Percentiles rank a stretch among this genome's conserved stretches.
phyloP scores from a whole-genome alignment of 2,329 filamentous ascomycete species.

The Aureobasidium mangrovei region DNA sequence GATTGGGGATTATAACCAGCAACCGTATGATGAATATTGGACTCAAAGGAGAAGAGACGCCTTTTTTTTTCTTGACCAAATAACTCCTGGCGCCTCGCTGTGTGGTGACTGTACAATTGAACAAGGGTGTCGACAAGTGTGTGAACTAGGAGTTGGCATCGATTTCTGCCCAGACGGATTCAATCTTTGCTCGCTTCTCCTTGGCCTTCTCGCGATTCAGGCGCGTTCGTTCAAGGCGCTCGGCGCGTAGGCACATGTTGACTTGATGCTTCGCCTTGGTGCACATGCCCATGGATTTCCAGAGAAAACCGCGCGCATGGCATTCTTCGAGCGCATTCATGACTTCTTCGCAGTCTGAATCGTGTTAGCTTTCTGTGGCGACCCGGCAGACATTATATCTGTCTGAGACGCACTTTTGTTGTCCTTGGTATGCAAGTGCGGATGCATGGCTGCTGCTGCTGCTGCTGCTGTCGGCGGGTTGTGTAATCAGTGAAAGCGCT shows the following conservation, averaged over 20 bases:
- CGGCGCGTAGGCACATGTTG: conserved; percentile 72
- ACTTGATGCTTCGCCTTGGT: conserved; percentile 77
- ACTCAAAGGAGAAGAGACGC: conserved; percentile 2
- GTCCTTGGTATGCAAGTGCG: conserved; percentile 88
- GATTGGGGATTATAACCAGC: conserved; percentile 1
- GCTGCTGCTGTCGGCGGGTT: neutral
- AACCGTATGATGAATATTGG: neutral
- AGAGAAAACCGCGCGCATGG: conserved; percentile 83
- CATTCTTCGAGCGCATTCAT: conserved; percentile 93
- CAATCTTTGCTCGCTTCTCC: conserved; percentile 63
- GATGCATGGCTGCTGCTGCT: conserved; percentile 64
- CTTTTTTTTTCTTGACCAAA: neutral
- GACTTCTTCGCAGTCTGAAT: conserved; percentile 84
- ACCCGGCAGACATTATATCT: neutral
- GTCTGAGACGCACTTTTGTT: conserved; percentile 58
- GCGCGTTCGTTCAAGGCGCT: conserved; percentile 69
- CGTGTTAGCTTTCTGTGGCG: conserved; percentile 13
- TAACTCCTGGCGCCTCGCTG: conserved; percentile 13
- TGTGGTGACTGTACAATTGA: neutral
- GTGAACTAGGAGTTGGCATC: conserved; percentile 55
- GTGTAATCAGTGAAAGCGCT: conserved; percentile 6
- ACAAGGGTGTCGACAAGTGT: neutral
- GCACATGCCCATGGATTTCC: conserved; percentile 85
- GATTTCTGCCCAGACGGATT: conserved; percentile 70
- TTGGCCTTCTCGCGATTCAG: conserved; percentile 64